These are phyloP conservation scores for Penicillium palitans DNA, from an alignment of 2,329 filamentous ascomycete species.

Conservation along the genomic window DNA sequence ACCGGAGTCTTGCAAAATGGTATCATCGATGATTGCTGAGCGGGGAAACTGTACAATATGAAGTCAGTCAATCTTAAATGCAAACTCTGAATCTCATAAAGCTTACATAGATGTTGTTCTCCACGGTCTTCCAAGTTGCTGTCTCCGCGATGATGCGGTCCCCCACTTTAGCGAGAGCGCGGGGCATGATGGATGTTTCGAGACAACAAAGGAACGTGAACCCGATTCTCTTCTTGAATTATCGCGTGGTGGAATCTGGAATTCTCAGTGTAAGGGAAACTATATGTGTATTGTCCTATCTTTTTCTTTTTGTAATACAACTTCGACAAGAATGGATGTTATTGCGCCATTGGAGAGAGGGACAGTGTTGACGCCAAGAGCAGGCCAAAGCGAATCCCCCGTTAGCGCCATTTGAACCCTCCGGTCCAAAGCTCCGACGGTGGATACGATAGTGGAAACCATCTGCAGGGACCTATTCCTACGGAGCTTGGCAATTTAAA, in stretches of 20 bases:
- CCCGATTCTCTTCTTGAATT: neutral
- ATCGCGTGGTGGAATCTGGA: neutral
- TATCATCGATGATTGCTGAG: neutral
- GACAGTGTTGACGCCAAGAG: neutral
- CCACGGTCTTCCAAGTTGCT: neutral
- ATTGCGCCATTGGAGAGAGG: neutral
- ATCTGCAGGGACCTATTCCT: neutral
- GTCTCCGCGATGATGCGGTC: neutral
- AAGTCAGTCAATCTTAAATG: neutral
- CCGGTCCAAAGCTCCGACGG: neutral
- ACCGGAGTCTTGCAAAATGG: neutral
- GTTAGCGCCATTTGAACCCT: neutral
- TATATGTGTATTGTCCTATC: neutral
- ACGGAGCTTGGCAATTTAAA: neutral
- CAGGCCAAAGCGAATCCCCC: neutral
- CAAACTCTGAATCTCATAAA: neutral
- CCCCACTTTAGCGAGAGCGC: neutral
- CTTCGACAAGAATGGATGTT: neutral
- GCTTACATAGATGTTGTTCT: neutral
- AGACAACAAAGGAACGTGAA: neutral
- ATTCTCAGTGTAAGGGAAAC: neutral
- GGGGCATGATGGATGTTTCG: neutral
- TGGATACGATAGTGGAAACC: neutral
- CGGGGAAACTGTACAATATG: neutral
- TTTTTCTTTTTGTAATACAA: neutral